phyloP scores from a whole-genome alignment of 257 asterid genomes.

The Primulina eburnea region DNA sequence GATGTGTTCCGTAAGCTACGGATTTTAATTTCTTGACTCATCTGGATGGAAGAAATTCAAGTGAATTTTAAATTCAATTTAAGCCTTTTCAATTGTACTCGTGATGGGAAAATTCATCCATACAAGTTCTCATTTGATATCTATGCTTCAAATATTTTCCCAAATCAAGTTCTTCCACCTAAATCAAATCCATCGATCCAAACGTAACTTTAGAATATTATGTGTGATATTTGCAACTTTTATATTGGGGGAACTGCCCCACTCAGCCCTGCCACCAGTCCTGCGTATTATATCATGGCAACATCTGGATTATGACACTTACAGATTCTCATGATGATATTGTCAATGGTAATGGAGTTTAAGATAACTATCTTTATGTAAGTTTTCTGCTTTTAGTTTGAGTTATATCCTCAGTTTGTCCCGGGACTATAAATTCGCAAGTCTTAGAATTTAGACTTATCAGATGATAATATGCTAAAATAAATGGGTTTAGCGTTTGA shows the following conservation, averaged over 20 bases:
- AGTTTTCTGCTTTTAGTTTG: not conserved
- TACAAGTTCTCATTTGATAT: not conserved
- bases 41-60: not conserved
- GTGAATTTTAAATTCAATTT: not conserved
- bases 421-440: not conserved
- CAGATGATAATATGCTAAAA: not conserved
- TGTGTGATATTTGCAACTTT: not conserved
- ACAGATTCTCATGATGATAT: not conserved
- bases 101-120: not conserved
- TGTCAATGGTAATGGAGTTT: not conserved
- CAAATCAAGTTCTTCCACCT: too few relatives aligned
- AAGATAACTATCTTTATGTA: not conserved
- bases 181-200: too few relatives aligned
- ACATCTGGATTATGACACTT: not conserved
- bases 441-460: not conserved
- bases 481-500: not conserved
- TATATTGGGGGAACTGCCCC: not conserved
- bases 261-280: not conserved
- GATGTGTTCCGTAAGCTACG: not conserved
- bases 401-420: conserved; percentile 8
- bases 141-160: too few relatives aligned
- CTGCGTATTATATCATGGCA: not conserved
- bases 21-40: not conserved
- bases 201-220: too few relatives aligned
- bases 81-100: not conserved